Conservation (phyloP, 768 basidiomycete genomes). For the Leccinellum luteum region DNA sequence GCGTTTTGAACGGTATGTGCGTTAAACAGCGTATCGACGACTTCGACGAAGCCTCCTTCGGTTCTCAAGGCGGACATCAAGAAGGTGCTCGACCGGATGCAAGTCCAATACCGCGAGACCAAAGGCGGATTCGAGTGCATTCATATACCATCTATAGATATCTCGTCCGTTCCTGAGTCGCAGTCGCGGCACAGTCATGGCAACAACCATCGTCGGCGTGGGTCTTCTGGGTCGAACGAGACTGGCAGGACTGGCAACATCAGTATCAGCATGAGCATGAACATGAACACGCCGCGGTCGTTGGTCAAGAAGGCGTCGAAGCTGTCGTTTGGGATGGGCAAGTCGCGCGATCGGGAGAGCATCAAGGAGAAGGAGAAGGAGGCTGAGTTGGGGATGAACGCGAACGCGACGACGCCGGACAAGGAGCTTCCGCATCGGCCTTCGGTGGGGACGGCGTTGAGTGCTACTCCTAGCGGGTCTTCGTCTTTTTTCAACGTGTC, state of each 20-base stretch:
- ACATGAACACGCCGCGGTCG: conserved; percentile 41
- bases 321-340: conserved; percentile 66
- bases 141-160: conserved; percentile 90
- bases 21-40: conserved; percentile 78
- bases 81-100: conserved; percentile 88
- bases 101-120: conserved; percentile 89
- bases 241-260: conserved; percentile 32
- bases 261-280: background rate
- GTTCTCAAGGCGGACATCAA: conserved; percentile 82
- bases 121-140: conserved; percentile 95
- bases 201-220: conserved; percentile 33
- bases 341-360: conserved; percentile 46
- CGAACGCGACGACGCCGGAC: conserved; percentile 31
- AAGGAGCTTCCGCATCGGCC: conserved; percentile 47
- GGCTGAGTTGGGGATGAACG: background rate
- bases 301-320: conserved; percentile 76
- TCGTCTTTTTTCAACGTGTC: conserved; percentile 86
- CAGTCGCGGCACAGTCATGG: conserved; percentile 28
- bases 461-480: conserved; percentile 68
- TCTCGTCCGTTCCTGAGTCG: conserved; percentile 63
- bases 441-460: conserved; percentile 47
- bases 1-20: background rate
- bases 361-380: conserved; percentile 45
- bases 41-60: conserved; percentile 82
- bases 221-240: conserved; percentile 52